A percentile compares a stretch with the other conserved stretches of the same genome.
phyloP scores from a whole-genome alignment of 176 grass and related monocot species.

The Aegilops sharonensis region DNA sequence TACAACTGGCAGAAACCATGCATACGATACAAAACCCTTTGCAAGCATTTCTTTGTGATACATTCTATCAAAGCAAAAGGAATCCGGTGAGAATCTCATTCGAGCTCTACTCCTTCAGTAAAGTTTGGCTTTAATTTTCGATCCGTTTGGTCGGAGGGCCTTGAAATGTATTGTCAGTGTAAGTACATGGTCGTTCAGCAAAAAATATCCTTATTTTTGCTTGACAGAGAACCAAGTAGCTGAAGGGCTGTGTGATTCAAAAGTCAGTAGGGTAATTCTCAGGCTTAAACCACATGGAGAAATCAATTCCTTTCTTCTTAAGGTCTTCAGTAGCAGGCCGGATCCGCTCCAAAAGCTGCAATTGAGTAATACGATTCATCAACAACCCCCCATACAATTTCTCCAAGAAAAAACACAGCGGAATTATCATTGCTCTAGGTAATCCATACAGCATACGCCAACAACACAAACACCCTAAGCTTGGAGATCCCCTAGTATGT shows the following conservation, averaged over 20 bases:
- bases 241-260: constrained; percentile 30
- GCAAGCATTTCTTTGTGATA: background rate
- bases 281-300: constrained; percentile 91
- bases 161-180: constrained; percentile 16
- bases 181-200: constrained; percentile 2
- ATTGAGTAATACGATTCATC: constrained; percentile 11
- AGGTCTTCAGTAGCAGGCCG: constrained; percentile 77
- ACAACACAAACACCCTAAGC: background rate
- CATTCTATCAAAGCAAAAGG: constrained; percentile 5
- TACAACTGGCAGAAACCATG: background rate
- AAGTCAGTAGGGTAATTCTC: constrained; percentile 75
- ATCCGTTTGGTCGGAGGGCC: background rate
- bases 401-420: background rate
- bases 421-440: background rate
- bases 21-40: background rate
- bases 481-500: background rate
- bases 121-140: background rate
- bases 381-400: background rate
- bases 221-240: constrained; percentile 5
- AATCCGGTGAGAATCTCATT: background rate
- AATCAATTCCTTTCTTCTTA: constrained; percentile 95
- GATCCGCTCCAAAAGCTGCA: constrained; percentile 90
- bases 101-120: background rate
- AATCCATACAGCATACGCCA: background rate
- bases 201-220: background rate